These are phyloP conservation scores for Coemansia sp. DNA, from an alignment of 192 early-diverging fungal genomes.

Conservation along the genomic window DNA sequence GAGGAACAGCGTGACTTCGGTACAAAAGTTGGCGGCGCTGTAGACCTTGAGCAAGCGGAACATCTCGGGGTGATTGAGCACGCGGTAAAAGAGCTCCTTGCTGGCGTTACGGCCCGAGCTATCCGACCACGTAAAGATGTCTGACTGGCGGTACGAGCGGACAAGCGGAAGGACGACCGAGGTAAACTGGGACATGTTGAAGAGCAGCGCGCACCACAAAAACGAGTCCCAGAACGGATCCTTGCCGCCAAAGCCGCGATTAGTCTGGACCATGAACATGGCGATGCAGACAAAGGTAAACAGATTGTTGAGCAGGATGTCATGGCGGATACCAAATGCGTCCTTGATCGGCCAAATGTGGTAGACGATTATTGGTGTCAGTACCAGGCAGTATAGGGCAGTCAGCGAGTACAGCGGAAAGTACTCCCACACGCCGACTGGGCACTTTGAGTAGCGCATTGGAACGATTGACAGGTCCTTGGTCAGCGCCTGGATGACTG, in stretches of 20 bases:
- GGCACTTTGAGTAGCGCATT: conserved; percentile 45
- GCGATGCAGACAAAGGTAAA: conserved; percentile 52
- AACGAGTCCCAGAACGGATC: conserved; percentile 58
- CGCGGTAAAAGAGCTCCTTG: conserved; percentile 55
- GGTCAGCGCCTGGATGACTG: conserved; percentile 50
- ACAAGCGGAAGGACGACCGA: conserved; percentile 53
- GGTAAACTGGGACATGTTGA: conserved; percentile 57
- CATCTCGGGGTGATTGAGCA: conserved; percentile 55
- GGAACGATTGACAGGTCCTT: conserved; percentile 48
- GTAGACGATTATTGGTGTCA: conserved; percentile 54
- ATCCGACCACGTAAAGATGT: conserved; percentile 48
- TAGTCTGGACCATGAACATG: conserved; percentile 58
- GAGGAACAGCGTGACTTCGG: conserved; percentile 55
- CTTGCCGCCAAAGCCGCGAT: conserved; percentile 40
- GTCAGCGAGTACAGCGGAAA: conserved; percentile 50
- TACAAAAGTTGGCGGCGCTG: conserved; percentile 55
- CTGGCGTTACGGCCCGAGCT: conserved; percentile 32
- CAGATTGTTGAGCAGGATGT: conserved; percentile 55
- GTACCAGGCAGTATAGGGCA: conserved; percentile 45
- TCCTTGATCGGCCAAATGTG: conserved; percentile 57
- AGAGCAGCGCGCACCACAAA: conserved; percentile 48
- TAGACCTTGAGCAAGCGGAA: conserved; percentile 54
- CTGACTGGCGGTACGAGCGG: conserved; percentile 51
- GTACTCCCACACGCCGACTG: conserved; percentile 58
- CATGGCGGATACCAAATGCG: conserved; percentile 53